Conservation (phyloP, 2,329 filamentous ascomycete genomes). For the Nothomitra cinnamomea region DNA sequence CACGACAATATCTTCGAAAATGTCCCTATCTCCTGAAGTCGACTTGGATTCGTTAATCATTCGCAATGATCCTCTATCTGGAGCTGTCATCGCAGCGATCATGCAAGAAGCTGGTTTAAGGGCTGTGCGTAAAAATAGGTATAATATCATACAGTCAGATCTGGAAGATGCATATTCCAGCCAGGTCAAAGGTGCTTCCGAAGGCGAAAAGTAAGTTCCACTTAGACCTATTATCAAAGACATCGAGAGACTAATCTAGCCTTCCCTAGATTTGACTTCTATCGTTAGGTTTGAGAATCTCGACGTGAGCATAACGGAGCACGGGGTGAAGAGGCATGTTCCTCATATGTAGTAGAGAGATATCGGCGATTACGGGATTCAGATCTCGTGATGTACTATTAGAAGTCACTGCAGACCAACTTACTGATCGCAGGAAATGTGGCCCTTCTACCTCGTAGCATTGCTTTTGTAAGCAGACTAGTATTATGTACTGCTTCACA, state of each 20-base stretch:
- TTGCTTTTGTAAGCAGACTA: too few species aligned
- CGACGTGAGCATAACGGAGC: too few species aligned
- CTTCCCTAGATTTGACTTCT: constrained; percentile 5
- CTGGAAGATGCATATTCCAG: constrained; percentile 93
- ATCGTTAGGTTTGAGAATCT: not conserved
- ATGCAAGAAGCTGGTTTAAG: constrained; percentile 97
- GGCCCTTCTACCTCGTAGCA: too few species aligned
- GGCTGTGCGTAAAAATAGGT: constrained; percentile 91
- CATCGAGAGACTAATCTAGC: not conserved
- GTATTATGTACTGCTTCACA: too few species aligned
- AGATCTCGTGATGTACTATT: too few species aligned
- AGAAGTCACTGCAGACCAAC: too few species aligned
- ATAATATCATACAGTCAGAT: constrained; percentile 97
- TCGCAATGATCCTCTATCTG: constrained; percentile 85
- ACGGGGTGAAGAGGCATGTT: too few species aligned
- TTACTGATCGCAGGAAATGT: too few species aligned
- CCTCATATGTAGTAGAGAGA: too few species aligned
- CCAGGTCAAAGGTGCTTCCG: constrained; percentile 75
- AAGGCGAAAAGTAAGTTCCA: constrained; percentile 39
- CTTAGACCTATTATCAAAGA: not conserved
- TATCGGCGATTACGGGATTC: too few species aligned
- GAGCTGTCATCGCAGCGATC: constrained; percentile 92
- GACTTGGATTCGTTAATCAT: constrained; percentile 94
- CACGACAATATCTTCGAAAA: constrained; percentile 88
- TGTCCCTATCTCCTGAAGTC: constrained; percentile 92